These are phyloP conservation scores for Eutrema heterophyllum DNA, from an alignment of 345 rosid species.

Conservation along the genomic window DNA sequence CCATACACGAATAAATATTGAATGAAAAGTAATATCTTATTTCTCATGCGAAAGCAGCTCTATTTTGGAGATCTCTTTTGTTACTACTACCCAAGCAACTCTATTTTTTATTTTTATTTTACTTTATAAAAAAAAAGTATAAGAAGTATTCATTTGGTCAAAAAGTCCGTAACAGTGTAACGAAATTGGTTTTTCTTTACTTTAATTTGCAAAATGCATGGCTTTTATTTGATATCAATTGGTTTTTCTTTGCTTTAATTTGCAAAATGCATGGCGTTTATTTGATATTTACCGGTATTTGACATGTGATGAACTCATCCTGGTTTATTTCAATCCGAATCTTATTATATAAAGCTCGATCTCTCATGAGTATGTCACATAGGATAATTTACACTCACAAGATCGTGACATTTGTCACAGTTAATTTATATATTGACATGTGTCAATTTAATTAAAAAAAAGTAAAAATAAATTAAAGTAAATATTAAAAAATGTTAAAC, in stretches of 20 bases:
- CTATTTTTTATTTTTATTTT: no score
- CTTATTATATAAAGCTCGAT: no score
- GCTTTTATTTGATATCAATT: no score
- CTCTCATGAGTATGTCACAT: no score
- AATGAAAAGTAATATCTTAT: not conserved
- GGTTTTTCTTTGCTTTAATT: not conserved
- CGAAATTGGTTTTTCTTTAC: not conserved
- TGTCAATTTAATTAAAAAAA: no score
- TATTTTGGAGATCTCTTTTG: not conserved
- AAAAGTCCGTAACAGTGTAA: not conserved
- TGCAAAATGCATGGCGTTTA: not conserved
- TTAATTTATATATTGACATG: no score
- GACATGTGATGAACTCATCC: not conserved
- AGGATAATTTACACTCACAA: no score
- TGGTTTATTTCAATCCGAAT: not conserved
- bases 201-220: not conserved
- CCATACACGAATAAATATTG: no score
- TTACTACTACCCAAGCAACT: not conserved
- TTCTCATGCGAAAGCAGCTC: slow-evolving; percentile 11
- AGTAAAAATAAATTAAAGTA: no score
- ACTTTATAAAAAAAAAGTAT: not conserved
- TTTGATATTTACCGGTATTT: not conserved
- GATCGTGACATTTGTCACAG: no score
- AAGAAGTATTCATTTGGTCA: not conserved
- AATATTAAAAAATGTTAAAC: no score